These are phyloP conservation scores for Coemansia erecta DNA, from an alignment of 192 early-diverging fungal genomes.

Conservation along the genomic window DNA sequence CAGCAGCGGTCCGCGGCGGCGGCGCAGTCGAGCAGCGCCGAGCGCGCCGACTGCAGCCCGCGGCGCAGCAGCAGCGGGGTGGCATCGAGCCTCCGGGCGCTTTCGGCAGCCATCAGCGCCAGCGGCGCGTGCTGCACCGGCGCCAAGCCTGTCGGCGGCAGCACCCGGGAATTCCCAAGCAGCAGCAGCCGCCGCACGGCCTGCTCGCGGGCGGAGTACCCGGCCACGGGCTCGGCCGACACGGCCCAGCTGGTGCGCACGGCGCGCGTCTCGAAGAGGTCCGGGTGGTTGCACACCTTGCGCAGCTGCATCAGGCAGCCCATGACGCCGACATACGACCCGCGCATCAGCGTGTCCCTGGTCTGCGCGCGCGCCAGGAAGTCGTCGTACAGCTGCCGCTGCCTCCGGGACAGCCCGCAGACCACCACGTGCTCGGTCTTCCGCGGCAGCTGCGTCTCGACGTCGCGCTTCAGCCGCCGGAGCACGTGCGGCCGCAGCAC, in stretches of 20 bases:
- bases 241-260: slow-evolving; percentile 61
- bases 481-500: slow-evolving; percentile 82
- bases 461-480: slow-evolving; percentile 94
- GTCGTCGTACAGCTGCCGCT: slow-evolving; percentile 70
- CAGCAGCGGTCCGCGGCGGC: slow-evolving; percentile 13
- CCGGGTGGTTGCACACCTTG: slow-evolving; percentile 95
- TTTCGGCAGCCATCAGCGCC: slow-evolving; percentile 8
- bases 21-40: slow-evolving; percentile 11
- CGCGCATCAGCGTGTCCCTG: slow-evolving; percentile 64
- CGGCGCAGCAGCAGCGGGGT: slow-evolving; percentile 12
- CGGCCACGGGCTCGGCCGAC: slow-evolving; percentile 59
- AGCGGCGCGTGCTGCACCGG: neutral
- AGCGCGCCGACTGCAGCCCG: slow-evolving; percentile 10
- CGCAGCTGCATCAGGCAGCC: slow-evolving; percentile 89
- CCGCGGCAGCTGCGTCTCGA: slow-evolving; percentile 88
- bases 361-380: slow-evolving; percentile 81
- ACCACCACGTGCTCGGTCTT: slow-evolving; percentile 89
- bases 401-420: slow-evolving; percentile 63
- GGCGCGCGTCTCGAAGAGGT: slow-evolving; percentile 78
- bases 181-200: slow-evolving; percentile 23
- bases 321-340: slow-evolving; percentile 74
- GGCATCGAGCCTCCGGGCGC: slow-evolving; percentile 20
- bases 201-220: slow-evolving; percentile 60
- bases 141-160: too few species aligned
- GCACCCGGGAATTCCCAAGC: too few species aligned